Conservation (phyloP, 495 filamentous ascomycete genomes). For the Tuber calosporum region DNA sequence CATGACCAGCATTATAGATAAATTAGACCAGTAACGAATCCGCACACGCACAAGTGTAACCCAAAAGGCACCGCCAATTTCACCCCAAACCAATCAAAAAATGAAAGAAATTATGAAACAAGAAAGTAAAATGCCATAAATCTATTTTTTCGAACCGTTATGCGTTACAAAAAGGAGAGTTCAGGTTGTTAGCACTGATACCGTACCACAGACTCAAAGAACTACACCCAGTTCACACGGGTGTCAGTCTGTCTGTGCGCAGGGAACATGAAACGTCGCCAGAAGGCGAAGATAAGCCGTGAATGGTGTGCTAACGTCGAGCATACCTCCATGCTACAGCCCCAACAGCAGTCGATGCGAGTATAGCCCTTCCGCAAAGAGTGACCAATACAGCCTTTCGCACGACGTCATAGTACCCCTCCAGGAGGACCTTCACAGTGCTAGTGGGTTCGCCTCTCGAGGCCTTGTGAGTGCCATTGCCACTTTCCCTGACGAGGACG, state of each 20-base stretch:
- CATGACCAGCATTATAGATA: background rate
- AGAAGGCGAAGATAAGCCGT: background rate
- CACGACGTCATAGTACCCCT: slow-evolving; percentile 63
- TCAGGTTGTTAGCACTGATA: background rate
- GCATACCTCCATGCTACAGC: slow-evolving; percentile 29
- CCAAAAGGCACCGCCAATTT: background rate
- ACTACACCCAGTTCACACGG: background rate
- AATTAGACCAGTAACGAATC: background rate
- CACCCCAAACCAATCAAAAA: background rate
- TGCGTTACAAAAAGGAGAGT: slow-evolving; percentile 1
- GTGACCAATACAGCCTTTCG: slow-evolving; percentile 55
- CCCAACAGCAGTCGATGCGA: slow-evolving; percentile 25
- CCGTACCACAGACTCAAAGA: background rate
- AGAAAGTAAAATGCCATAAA: background rate
- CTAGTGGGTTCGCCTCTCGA: slow-evolving; percentile 20
- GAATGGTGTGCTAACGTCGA: slow-evolving; percentile 7
- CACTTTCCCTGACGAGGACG: slow-evolving; percentile 44
- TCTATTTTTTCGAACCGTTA: background rate
- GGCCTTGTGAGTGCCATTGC: slow-evolving; percentile 35
- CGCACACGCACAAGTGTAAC: background rate
- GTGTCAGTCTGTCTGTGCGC: background rate
- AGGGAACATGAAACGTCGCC: background rate
- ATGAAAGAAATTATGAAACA: background rate
- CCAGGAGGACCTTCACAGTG: slow-evolving; percentile 58
- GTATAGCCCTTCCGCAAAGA: slow-evolving; percentile 43